These are phyloP conservation scores for Scopulariopsis brevicaulis DNA, from an alignment of 2,329 filamentous ascomycete species.

Conservation along the genomic window DNA sequence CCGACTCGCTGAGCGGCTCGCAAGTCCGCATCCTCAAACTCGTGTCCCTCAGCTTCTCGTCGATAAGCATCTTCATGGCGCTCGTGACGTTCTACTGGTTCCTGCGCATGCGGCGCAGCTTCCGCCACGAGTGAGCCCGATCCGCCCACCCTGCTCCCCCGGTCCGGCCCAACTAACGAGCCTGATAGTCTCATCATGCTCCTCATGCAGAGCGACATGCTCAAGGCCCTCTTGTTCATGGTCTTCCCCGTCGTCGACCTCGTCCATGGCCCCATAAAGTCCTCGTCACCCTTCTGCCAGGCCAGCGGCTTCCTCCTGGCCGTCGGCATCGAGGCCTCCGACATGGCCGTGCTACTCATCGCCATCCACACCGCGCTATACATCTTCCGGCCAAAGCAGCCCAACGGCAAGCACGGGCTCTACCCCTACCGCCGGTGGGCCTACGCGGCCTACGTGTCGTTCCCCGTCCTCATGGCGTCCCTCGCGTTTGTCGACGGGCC, in stretches of 20 bases:
- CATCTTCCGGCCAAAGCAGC: slow-evolving; percentile 46
- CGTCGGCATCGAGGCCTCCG: slow-evolving; percentile 57
- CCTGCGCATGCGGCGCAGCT: slow-evolving; percentile 58
- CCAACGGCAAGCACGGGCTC: slow-evolving; percentile 47
- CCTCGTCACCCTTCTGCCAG: slow-evolving; percentile 50
- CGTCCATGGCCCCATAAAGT: slow-evolving; percentile 33
- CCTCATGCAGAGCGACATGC: slow-evolving; percentile 60
- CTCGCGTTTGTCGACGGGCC: slow-evolving; percentile 49
- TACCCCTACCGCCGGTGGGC: slow-evolving; percentile 55
- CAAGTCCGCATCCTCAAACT: neutral
- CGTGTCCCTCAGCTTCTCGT: slow-evolving; percentile 26
- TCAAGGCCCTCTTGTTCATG: slow-evolving; percentile 59
- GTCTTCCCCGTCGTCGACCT: slow-evolving; percentile 52
- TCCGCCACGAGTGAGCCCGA: slow-evolving; percentile 55
- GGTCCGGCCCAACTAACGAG: neutral
- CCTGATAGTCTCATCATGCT: slow-evolving; percentile 56
- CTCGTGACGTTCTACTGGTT: slow-evolving; percentile 60
- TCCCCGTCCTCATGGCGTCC: slow-evolving; percentile 48
- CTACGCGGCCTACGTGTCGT: slow-evolving; percentile 41
- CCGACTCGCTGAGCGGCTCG: neutral
- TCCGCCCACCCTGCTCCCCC: neutral
- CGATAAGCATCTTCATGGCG: slow-evolving; percentile 44
- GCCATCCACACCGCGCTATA: slow-evolving; percentile 62
- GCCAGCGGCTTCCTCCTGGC: slow-evolving; percentile 56
- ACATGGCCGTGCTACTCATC: slow-evolving; percentile 62